Evolutionary conservation across 139 green algal genomes (phyloP).

Genomic region (Monoraphidium neglectum): DNA sequence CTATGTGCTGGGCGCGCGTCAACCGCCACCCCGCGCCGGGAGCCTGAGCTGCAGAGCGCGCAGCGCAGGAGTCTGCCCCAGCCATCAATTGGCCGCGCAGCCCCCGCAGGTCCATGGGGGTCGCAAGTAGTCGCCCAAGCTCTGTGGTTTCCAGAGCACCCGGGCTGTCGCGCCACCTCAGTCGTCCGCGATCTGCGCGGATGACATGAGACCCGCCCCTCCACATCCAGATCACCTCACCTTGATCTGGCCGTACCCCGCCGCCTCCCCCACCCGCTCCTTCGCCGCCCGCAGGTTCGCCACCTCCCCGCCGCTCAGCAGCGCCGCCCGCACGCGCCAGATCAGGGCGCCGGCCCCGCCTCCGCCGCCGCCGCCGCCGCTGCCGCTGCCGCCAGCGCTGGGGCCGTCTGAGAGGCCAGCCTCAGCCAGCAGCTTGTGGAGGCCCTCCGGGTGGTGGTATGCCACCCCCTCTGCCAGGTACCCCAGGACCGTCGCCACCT

Average conservation of each 20-base stretch:
- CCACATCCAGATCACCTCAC: neutral
- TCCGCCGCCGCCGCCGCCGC: neutral
- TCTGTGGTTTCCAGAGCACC: too few relatives aligned
- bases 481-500: constrained; percentile 15
- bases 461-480: constrained; percentile 23
- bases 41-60: too few relatives aligned
- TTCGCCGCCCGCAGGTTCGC: constrained; percentile 8
- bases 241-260: constrained; percentile 36
- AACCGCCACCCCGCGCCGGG: too few relatives aligned
- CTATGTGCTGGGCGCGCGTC: too few relatives aligned
- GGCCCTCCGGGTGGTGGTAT: neutral
- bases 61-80: too few relatives aligned
- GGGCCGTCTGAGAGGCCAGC: neutral
- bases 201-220: neutral
- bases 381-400: neutral
- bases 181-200: neutral
- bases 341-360: neutral
- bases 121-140: too few relatives aligned
- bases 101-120: too few relatives aligned
- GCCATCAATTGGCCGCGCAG: too few relatives aligned
- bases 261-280: neutral
- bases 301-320: neutral
- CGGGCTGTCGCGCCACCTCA: too few relatives aligned
- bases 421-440: constrained; percentile 15
- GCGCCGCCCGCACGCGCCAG: constrained; percentile 8